Base-by-base conservation (phyloP, 192 early-diverging fungal species). In the Entomortierella beljakovae region DNA sequence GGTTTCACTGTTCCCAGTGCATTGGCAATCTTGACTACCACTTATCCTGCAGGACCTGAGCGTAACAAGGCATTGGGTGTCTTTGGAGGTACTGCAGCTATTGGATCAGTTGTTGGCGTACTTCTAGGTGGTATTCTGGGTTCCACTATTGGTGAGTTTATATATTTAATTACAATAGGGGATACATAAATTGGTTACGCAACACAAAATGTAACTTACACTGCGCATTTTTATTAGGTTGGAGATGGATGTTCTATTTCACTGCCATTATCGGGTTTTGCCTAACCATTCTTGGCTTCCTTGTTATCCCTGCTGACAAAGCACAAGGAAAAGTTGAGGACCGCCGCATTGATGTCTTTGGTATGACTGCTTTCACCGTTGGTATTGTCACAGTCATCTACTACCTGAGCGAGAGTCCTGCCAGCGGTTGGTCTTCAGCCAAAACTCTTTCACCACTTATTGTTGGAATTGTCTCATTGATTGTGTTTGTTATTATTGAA, bases 161-260 rank as follows among this genome's bases (percentile, higher is more conserved):
- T n/a, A n/a, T n/a, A n/a, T 22, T 22, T 22, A 22, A 22, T 52
- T 23, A 22, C 22, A 7, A 1, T 42, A 42, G 8, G 42, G 18
- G 10, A 11, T 18, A 43, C 18, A 18, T 43, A 11, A 18, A 11
- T 43, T 18, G 8, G 42, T 11, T 43, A 43, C 18, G 18, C 42
- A 9, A 43, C 18, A 43, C 9, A 51, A 51, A 51, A 51, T 51
- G n/a, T 6, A 51, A 6, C 49, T 25, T 10, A 51, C 37, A 18
- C 49, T 22, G 23, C 49, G 23, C 18, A 51, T 25, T 51, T 4
- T n/a, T 49, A 16, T 3, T 33, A 58, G 80, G 80, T 15, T 75
- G 80, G 80, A 49, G 80, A 57, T 75, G 80, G 80, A 74, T 82
- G 34, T 82, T 82, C 51, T 82, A 70, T 33, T 61, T 82, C 16